Conservation (phyloP, 1,284 basidiomycete species). For the Fistulina hepatica region DNA sequence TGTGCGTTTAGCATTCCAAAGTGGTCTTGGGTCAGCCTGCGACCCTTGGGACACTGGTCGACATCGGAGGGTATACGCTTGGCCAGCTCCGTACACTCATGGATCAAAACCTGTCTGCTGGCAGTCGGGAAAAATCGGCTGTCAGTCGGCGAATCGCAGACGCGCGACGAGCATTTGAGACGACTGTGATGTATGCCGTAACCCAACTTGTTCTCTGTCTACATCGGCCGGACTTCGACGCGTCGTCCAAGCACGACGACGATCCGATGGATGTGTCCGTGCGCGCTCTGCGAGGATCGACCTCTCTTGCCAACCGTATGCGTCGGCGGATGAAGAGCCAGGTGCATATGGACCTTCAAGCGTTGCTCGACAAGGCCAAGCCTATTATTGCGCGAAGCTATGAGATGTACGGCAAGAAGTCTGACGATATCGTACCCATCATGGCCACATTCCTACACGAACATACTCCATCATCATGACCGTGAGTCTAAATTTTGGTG, state of each 20-base stretch:
- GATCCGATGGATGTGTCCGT: conserved; percentile 28
- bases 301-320: conserved; percentile 50
- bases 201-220: conserved; percentile 74
- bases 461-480: no score
- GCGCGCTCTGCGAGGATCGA: conserved; percentile 32
- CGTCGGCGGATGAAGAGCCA: conserved; percentile 68
- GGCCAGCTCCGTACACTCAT: conserved; percentile 58
- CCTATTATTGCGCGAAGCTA: conserved; percentile 47
- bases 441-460: no score
- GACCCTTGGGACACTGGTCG: conserved; percentile 69
- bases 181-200: conserved; percentile 59
- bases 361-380: conserved; percentile 53
- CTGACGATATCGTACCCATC: no score
- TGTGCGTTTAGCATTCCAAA: conserved; percentile 54
- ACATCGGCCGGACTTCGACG: conserved; percentile 45
- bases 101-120: conserved; percentile 43
- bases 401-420: not conserved
- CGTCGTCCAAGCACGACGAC: conserved; percentile 32
- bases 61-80: conserved; percentile 61
- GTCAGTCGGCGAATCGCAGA: conserved; percentile 45
- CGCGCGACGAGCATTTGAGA: conserved; percentile 54
- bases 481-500: no score
- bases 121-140: conserved; percentile 31
- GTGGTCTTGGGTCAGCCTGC: conserved; percentile 68
- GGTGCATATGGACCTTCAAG: conserved; percentile 62